Evolutionary conservation across 208 protist genomes (phyloP), one percentile per base, ranked within the genome.

Genomic region (Trypanosoma grayi): DNA sequence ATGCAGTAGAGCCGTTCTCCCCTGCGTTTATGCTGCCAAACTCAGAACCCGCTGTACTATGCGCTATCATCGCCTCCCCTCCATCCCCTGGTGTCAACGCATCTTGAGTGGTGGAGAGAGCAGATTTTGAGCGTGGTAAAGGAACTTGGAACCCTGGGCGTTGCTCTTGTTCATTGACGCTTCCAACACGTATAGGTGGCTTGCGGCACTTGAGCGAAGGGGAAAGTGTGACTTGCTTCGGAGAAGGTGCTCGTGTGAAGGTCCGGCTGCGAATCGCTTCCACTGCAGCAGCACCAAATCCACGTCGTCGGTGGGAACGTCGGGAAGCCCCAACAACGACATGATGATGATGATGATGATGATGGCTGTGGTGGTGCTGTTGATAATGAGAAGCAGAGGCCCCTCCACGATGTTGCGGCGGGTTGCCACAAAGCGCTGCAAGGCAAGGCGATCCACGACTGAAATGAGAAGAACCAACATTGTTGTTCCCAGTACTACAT

Each of bases 211-310:
- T 58, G 13, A 44, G 13, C 9, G 48, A 25, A 22, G 56, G 55
- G 30, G 41, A 50, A 2, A 18, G 16, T 25, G 44, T 30, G n/a
- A 6, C 50, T 13, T 46, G 30, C 3, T 60, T 47, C 18, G 57
- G 44, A n/a, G 48, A 47, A 46, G 22, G 31, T 13, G 14, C 8
- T 30, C 20, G 31, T 20, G 8, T 20, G 14, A n/a, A 22, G 20
- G 37, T 25, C 2, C 48, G 53, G 27, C n/a, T 59, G n/a, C 57
- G 55, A 59, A 71, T 64, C 14, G 56, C 57, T 39, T 71, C 65
- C 11, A 71, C 65, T 31, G 65, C 65, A 25, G 65, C 55, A 39
- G 56, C 65, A 45, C 65, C 65, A 47, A 64, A 63, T 37, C 56
- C 45, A 52, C 50, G 40, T 41, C 56, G 55, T 2, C 55, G 52